Evolutionary conservation across 2,329 filamentous ascomycete species (phyloP).

Genomic region (Magnaporthiopsis poae): DNA sequence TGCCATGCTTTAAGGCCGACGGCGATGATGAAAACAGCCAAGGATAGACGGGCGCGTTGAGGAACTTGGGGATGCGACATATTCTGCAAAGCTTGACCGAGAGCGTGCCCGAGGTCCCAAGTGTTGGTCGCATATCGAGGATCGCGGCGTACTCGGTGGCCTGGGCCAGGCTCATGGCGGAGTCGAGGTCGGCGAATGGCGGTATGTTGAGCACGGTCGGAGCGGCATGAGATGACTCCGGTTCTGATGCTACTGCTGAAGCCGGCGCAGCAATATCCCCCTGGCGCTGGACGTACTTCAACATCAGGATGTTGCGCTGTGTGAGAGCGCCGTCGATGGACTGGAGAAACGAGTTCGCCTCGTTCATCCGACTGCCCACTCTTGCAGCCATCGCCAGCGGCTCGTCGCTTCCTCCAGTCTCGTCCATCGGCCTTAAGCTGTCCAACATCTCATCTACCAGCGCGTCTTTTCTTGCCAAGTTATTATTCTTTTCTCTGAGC

Average conservation of each 20-base stretch:
- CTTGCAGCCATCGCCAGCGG: background rate
- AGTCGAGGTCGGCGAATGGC: background rate
- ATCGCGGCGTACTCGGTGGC: background rate
- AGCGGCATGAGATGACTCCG: background rate
- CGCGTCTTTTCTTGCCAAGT: background rate
- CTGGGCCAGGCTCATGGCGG: background rate
- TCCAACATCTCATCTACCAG: background rate
- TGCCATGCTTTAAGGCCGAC: background rate
- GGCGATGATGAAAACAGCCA: background rate
- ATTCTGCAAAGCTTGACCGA: background rate
- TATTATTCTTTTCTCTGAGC: background rate
- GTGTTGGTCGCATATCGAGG: background rate
- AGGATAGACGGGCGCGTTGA: background rate
- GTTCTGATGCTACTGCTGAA: background rate
- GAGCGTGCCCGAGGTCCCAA: background rate
- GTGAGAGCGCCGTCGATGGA: background rate
- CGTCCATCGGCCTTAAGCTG: background rate
- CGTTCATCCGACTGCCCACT: background rate
- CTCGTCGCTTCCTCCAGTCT: background rate
- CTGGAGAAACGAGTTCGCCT: background rate
- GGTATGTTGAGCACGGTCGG: background rate
- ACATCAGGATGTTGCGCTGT: background rate
- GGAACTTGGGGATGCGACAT: slow-evolving; percentile 3
- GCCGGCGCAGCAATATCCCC: background rate
- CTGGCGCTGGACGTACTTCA: background rate